phyloP scores from a whole-genome alignment of 225 moss, liverwort and hornwort species.

The Sphagnum contortum region DNA sequence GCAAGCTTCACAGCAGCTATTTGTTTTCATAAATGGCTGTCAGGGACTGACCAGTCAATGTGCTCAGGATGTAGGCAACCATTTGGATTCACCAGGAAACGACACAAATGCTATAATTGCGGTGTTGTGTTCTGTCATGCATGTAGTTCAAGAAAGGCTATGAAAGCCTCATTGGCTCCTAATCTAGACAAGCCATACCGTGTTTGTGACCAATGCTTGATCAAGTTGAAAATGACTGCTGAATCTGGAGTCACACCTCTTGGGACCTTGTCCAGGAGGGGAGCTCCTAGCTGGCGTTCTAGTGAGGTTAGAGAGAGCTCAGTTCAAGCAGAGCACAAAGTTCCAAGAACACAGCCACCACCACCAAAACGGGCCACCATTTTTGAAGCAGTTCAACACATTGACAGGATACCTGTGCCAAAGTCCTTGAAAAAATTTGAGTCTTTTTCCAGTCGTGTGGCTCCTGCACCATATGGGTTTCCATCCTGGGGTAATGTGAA shows the following conservation, averaged over 20 bases:
- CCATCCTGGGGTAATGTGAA: slow-evolving; percentile 78
- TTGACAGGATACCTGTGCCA: slow-evolving; percentile 36
- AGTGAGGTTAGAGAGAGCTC: slow-evolving; percentile 67
- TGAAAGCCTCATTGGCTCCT: slow-evolving; percentile 82
- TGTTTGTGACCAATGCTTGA: slow-evolving; percentile 86
- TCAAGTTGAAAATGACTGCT: slow-evolving; percentile 71
- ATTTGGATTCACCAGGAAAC: slow-evolving; percentile 93
- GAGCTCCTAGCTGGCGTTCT: slow-evolving; percentile 27
- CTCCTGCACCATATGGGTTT: slow-evolving; percentile 71
- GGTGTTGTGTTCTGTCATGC: slow-evolving; percentile 83
- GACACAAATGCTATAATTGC: slow-evolving; percentile 98
- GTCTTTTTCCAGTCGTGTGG: slow-evolving; percentile 66
- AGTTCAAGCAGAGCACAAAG: slow-evolving; percentile 48
- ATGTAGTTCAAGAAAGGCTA: slow-evolving; percentile 90
- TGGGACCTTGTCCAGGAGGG: slow-evolving; percentile 31
- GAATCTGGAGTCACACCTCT: slow-evolving; percentile 50
- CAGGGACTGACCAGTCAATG: slow-evolving; percentile 83
- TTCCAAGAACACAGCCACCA: slow-evolving; percentile 38
- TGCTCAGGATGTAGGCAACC: slow-evolving; percentile 84
- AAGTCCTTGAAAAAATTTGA: slow-evolving; percentile 71
- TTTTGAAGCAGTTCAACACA: slow-evolving; percentile 39
- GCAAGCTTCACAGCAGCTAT: slow-evolving; percentile 80
- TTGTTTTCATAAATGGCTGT: slow-evolving; percentile 94
- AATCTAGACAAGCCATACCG: slow-evolving; percentile 70
- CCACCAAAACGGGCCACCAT: slow-evolving; percentile 57